Percentiles rank a stretch among this genome's conserved stretches.
Conservation (phyloP, 257 asterid genomes). For the Lycium ferocissimum region DNA sequence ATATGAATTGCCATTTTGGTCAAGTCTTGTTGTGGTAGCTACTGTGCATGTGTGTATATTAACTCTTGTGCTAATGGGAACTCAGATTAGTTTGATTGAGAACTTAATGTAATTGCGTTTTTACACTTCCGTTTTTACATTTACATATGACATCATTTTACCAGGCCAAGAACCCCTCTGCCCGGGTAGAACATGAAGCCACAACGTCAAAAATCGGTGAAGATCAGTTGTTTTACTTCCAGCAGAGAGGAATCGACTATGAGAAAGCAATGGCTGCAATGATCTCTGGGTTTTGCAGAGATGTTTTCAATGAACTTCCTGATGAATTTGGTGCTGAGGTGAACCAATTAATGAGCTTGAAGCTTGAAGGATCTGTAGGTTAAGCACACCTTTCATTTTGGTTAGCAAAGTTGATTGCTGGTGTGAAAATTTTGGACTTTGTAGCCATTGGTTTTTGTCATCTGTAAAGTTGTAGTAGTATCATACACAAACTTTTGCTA, state of each 20-base stretch:
- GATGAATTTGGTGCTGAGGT: slow-evolving; percentile 97
- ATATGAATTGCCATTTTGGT: neutral
- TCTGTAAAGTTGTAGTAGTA: neutral
- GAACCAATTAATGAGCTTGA: slow-evolving; percentile 92
- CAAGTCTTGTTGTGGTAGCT: neutral
- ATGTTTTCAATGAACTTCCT: slow-evolving; percentile 90
- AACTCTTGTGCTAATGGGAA: neutral
- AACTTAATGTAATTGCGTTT: neutral
- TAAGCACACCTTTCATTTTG: slow-evolving; percentile 35
- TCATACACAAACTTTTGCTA: neutral
- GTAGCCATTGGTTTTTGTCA: neutral
- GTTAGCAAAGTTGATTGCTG: neutral
- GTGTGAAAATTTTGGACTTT: neutral
- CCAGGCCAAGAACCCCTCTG: slow-evolving; percentile 75
- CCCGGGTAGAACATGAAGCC: slow-evolving; percentile 88
- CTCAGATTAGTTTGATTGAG: neutral
- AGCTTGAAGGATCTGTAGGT: slow-evolving; percentile 97
- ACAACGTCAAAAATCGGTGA: slow-evolving; percentile 94
- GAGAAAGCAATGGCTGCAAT: slow-evolving; percentile 99
- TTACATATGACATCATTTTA: neutral
- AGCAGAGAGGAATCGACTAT: slow-evolving; percentile 89
- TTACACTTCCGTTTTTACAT: neutral
- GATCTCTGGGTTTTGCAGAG: slow-evolving; percentile 94
- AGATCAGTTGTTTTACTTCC: slow-evolving; percentile 93
- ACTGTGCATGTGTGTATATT: neutral